A percentile compares a stretch with the other conserved stretches of the same genome.
Conservation (phyloP, 73 alveolate species). For the Paraurostyla sp. region DNA sequence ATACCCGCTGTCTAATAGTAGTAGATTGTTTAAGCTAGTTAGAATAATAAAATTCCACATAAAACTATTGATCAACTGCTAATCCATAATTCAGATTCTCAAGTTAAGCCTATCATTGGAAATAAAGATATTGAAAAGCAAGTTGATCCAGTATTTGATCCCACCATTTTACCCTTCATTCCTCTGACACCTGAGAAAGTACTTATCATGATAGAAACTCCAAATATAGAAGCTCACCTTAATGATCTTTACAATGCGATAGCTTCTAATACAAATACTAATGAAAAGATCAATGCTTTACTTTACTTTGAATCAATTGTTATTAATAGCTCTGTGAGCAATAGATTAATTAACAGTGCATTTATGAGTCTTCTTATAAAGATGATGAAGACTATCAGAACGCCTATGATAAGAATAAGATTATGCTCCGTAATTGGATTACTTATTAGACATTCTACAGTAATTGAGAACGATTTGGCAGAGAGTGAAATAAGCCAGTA, state of each 20-base stretch:
- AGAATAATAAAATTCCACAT: slow-evolving; percentile 47
- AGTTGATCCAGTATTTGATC: slow-evolving; percentile 77
- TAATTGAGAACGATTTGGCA: slow-evolving; percentile 94
- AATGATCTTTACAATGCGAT: slow-evolving; percentile 85
- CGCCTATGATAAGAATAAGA: slow-evolving; percentile 85
- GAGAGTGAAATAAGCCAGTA: slow-evolving; percentile 78
- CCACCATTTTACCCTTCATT: slow-evolving; percentile 78
- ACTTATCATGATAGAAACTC: slow-evolving; percentile 75
- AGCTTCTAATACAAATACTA: slow-evolving; percentile 71
- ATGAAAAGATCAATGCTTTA: slow-evolving; percentile 87
- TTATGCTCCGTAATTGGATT: slow-evolving; percentile 94
- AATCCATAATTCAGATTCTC: slow-evolving; percentile 93
- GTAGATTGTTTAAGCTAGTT: slow-evolving; percentile 68
- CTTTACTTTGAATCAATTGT: slow-evolving; percentile 94
- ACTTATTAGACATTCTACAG: slow-evolving; percentile 96
- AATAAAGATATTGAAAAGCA: slow-evolving; percentile 95
- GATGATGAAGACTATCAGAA: slow-evolving; percentile 86
- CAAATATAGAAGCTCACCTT: slow-evolving; percentile 85
- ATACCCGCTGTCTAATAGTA: too few relatives aligned
- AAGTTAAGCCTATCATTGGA: slow-evolving; percentile 98
- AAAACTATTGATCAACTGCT: slow-evolving; percentile 90
- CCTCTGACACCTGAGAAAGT: slow-evolving; percentile 93
- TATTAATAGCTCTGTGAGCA: slow-evolving; percentile 89
- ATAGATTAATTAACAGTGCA: slow-evolving; percentile 92
- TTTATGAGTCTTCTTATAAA: slow-evolving; percentile 84